Base-by-base conservation (phyloP, 140 eudicot species). In the Erigeron philadelphicus region DNA sequence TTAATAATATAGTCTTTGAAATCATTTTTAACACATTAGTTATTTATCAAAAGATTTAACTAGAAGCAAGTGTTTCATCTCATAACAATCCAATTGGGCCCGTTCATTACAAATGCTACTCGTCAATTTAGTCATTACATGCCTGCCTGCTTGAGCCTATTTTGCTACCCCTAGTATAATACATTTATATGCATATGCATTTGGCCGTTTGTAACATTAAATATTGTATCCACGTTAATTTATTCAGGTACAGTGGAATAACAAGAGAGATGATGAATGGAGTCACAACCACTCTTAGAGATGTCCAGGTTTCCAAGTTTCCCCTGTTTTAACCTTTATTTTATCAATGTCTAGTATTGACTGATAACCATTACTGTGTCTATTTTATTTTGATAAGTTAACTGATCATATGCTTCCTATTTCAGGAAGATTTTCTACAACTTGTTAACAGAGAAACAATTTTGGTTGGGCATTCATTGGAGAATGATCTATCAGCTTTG, bases 401-500 rank as follows among this genome's bases (percentile, higher is more conserved):
- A 41, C 19, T 50, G 74, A 58, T 56, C 31, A 67, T 12, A 10
- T 67, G 38, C 54, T 65, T 82, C 45, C 61, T 68, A 6, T 77
- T 84, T 58, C 88, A 89, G 97, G 95, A 87, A 72, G 88, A 79
- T 42, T 87, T 93, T 79, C 60, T 93, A 61, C 77, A 78, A 59
- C 56, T 89, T 70, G 97, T 93, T 66, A 59, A 83, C 77, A 83
- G 74, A 68, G 97, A 93, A 79, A 93, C 97, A 10, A 70, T 89
- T 78, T 84, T 93, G 64, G 93, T 93, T 82, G 99, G 99, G 43
- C 97, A 93, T 69, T 93, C 99, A 31, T 78, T 93, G 76, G 99
- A 93, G 81, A 93, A 93, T 50, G 99, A 93, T 81, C 79, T 93
- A 78, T 70, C 85, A 72, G 95, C 97, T 44, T 76, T 93, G 62